phyloP scores from a whole-genome alignment of 1,284 basidiomycete genomes.

The Mrakiaceae sp. region DNA sequence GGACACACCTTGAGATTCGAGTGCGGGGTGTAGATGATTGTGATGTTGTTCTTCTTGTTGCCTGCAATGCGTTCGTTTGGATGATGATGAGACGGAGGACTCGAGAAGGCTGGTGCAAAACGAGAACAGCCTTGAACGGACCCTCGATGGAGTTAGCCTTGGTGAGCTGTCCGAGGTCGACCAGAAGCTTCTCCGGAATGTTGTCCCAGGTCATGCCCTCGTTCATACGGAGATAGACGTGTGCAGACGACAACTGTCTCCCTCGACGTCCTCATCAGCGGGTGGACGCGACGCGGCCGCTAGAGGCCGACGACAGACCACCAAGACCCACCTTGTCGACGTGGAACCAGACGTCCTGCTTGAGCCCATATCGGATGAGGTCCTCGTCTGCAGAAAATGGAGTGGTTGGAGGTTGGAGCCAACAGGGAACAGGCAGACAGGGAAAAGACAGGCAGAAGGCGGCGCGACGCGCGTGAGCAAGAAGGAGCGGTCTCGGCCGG shows the following conservation, averaged over 20 bases:
- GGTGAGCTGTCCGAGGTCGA: constrained; percentile 85
- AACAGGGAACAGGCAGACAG: neutral
- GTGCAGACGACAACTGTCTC: constrained; percentile 68
- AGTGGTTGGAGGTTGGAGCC: neutral
- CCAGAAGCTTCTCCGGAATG: constrained; percentile 66
- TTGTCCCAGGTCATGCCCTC: constrained; percentile 68
- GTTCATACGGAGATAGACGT: constrained; percentile 84
- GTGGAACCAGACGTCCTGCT: constrained; percentile 46
- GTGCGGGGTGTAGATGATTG: constrained; percentile 87
- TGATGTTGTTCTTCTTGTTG: constrained; percentile 90
- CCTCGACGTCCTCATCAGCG: neutral
- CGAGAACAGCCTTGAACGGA: constrained; percentile 29
- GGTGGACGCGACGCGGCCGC: too few relatives aligned
- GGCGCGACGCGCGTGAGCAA: too few relatives aligned
- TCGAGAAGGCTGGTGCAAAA: neutral
- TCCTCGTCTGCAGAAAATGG: constrained; percentile 61
- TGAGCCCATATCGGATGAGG: constrained; percentile 74
- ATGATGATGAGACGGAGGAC: neutral
- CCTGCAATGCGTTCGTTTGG: constrained; percentile 40
- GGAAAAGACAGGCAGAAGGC: neutral
- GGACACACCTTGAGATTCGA: constrained; percentile 66
- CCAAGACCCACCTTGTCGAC: constrained; percentile 37
- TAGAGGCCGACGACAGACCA: too few relatives aligned
- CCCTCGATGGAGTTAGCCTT: constrained; percentile 98
- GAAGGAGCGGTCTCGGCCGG: neutral